Conservation (phyloP, 1,284 basidiomycete genomes). For the Tetrapyrgos nigripes region DNA sequence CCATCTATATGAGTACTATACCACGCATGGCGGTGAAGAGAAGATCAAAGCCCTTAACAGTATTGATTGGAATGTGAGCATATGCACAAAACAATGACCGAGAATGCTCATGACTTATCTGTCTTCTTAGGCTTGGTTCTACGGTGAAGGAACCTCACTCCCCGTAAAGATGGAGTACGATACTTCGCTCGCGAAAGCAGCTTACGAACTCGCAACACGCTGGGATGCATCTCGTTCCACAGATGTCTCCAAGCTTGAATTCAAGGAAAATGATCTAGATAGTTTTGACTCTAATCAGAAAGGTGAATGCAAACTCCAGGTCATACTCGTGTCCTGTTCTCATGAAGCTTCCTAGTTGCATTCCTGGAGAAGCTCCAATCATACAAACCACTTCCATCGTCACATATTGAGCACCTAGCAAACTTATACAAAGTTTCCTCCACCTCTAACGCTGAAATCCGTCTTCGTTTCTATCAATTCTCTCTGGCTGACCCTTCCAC, state of each 20-base stretch:
- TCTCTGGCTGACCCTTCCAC: constrained; percentile 59
- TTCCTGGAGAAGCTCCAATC: constrained; percentile 77
- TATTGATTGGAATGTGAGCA: constrained; percentile 81
- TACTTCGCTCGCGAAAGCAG: constrained; percentile 74
- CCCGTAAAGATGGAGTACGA: constrained; percentile 89
- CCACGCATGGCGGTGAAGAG: constrained; percentile 61
- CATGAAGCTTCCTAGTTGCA: constrained; percentile 53
- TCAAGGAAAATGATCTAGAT: constrained; percentile 60
- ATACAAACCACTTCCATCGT: constrained; percentile 58
- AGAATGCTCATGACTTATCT: constrained; percentile 6
- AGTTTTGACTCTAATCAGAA: constrained; percentile 73
- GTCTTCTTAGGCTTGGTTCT: constrained; percentile 77
- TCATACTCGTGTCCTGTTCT: constrained; percentile 1
- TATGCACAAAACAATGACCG: background rate
- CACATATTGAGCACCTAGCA: constrained; percentile 63
- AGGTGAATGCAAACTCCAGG: constrained; percentile 42
- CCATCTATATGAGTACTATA: constrained; percentile 86
- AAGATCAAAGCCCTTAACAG: constrained; percentile 74
- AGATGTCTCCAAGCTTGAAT: constrained; percentile 54
- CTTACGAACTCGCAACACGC: constrained; percentile 73
- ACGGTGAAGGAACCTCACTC: constrained; percentile 81
- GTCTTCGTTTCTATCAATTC: constrained; percentile 74
- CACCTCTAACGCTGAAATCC: constrained; percentile 75
- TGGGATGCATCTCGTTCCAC: constrained; percentile 77
- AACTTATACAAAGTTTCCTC: constrained; percentile 56